A percentile compares a stretch with the other conserved stretches of the same genome.
Evolutionary conservation across 2,329 filamentous ascomycete species (phyloP).

Genomic region (Fusarium hainanense): DNA sequence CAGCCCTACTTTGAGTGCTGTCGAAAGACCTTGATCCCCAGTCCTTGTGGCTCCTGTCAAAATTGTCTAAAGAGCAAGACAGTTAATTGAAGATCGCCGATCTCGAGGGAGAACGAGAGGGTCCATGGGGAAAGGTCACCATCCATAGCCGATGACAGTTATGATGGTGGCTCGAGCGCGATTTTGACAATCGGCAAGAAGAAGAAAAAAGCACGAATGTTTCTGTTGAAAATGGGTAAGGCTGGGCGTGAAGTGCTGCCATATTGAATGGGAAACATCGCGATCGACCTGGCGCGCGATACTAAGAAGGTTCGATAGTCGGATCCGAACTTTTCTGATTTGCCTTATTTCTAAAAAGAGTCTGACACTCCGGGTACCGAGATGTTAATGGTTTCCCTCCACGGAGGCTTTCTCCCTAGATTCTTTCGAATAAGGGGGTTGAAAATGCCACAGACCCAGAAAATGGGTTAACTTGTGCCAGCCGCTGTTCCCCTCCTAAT

Average conservation of each 20-base stretch:
- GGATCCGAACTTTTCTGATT: constrained; percentile 15
- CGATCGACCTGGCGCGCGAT: neutral
- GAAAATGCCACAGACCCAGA: constrained; percentile 6
- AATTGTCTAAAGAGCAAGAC: constrained; percentile 15
- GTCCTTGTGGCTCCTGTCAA: constrained; percentile 19
- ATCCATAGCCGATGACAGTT: constrained; percentile 12
- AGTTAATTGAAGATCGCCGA: constrained; percentile 37
- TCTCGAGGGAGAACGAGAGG: constrained; percentile 35
- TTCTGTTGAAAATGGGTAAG: neutral
- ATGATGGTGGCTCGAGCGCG: constrained; percentile 34
- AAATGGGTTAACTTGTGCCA: constrained; percentile 16
- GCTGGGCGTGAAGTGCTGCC: neutral
- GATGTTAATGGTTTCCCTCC: constrained; percentile 2
- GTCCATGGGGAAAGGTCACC: constrained; percentile 21
- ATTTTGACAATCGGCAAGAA: constrained; percentile 15
- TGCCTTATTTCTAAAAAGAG: neutral
- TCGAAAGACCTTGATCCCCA: constrained; percentile 5
- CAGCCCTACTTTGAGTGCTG: constrained; percentile 14
- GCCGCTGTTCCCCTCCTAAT: constrained; percentile 14
- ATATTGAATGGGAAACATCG: neutral
- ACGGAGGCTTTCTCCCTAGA: constrained; percentile 15
- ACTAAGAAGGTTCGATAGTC: neutral
- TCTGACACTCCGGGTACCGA: neutral
- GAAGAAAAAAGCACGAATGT: neutral
- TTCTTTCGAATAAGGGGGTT: neutral